phyloP scores from a whole-genome alignment of 345 rosid species.

The Euphorbia pulcherrima region DNA sequence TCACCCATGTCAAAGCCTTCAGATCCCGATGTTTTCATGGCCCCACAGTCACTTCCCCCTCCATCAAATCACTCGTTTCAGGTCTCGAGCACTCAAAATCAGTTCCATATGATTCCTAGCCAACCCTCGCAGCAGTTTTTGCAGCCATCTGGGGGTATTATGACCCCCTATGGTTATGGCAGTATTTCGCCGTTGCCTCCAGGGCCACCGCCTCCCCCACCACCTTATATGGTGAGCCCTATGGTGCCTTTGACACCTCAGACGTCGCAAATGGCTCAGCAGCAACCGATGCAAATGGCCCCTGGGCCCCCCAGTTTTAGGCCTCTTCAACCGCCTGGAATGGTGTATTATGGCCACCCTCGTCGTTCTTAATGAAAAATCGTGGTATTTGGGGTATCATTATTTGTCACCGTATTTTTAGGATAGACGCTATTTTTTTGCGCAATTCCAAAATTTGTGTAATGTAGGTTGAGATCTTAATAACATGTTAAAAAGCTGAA shows the following conservation, averaged over 20 bases:
- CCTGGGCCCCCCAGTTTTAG: slow-evolving; percentile 53
- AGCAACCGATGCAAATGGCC: slow-evolving; percentile 26
- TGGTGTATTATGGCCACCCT: slow-evolving; percentile 56
- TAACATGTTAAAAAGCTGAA: slow-evolving; percentile 6
- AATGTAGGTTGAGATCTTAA: slow-evolving; percentile 5
- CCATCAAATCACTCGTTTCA: slow-evolving; percentile 45
- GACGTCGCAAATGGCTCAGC: slow-evolving; percentile 25
- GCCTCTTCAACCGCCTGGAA: slow-evolving; percentile 67
- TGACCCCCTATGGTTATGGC: slow-evolving; percentile 53
- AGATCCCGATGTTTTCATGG: slow-evolving; percentile 41
- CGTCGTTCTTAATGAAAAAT: slow-evolving; percentile 47
- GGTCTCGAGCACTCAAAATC: slow-evolving; percentile 46
- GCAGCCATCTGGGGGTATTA: slow-evolving; percentile 50
- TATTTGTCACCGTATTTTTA: slow-evolving; percentile 3
- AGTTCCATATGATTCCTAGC: slow-evolving; percentile 57
- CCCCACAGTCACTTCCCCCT: slow-evolving; percentile 35
- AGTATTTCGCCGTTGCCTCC: slow-evolving; percentile 57
- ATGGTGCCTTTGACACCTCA: slow-evolving; percentile 43
- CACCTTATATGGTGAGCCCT: slow-evolving; percentile 41
- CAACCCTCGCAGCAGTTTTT: slow-evolving; percentile 52
- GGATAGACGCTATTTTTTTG: slow-evolving; percentile 7
- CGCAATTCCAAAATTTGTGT: slow-evolving; percentile 18
- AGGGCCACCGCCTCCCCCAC: slow-evolving; percentile 50
- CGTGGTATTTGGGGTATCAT: slow-evolving; percentile 10
- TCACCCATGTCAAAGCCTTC: slow-evolving; percentile 41